Percentiles rank a stretch among this genome's conserved stretches.
Conservation (phyloP, 495 filamentous ascomycete species). For the Hypoxylon crocopeplum region DNA sequence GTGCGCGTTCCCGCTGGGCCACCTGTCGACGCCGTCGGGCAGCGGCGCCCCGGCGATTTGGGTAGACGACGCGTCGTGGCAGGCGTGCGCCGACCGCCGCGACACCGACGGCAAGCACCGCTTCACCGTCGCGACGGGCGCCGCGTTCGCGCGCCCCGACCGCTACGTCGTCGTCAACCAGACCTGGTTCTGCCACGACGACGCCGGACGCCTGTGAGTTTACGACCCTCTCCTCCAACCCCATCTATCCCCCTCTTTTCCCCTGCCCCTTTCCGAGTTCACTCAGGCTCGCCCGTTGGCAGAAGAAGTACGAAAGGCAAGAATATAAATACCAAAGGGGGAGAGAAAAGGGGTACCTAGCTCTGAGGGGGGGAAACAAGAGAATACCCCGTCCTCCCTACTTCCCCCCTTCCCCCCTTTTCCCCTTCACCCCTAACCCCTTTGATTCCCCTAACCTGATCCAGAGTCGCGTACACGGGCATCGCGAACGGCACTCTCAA, state of each 20-base stretch:
- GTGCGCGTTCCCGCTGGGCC: constrained; percentile 34
- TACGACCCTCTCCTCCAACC: not conserved
- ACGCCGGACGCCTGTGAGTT: constrained; percentile 29
- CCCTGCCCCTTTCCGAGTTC: too few species aligned
- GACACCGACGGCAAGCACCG: constrained; percentile 35
- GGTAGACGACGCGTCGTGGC: constrained; percentile 26
- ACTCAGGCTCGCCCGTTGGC: too few species aligned
- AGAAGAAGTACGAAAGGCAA: too few species aligned
- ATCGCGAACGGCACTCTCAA: constrained; percentile 23
- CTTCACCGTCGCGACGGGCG: constrained; percentile 32
- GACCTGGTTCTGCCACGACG: constrained; percentile 39
- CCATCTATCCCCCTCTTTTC: too few species aligned
- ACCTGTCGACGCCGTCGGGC: not conserved
- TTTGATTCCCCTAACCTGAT: not conserved
- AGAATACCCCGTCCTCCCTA: too few species aligned
- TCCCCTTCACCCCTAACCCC: too few species aligned
- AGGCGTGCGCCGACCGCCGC: constrained; percentile 35
- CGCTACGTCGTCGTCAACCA: constrained; percentile 23
- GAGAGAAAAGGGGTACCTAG: too few species aligned
- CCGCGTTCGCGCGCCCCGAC: constrained; percentile 15
- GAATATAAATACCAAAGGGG: too few species aligned
- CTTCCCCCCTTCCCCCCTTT: too few species aligned
- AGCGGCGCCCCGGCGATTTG: constrained; percentile 1
- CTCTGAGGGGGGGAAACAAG: too few species aligned
- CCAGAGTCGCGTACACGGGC: constrained; percentile 36